A percentile compares a stretch with the other conserved stretches of the same genome.
These are phyloP conservation scores for Ascochyta lentis DNA, from an alignment of 2,329 filamentous ascomycete genomes.

Conservation along the genomic window DNA sequence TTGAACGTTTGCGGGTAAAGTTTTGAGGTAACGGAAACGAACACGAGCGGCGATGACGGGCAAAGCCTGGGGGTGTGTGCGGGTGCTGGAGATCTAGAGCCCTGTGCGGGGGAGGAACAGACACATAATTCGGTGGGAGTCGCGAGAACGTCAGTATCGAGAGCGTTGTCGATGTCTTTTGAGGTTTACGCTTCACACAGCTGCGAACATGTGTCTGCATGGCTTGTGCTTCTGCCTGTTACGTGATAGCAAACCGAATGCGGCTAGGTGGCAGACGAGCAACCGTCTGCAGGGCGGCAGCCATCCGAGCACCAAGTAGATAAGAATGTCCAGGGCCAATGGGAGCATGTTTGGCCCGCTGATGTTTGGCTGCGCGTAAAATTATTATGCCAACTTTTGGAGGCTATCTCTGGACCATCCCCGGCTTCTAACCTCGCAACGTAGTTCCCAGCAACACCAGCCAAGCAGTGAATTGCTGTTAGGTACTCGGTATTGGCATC, in stretches of 20 bases:
- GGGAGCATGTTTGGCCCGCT: constrained; percentile 28
- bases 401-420: constrained; percentile 33
- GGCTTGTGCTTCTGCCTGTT: constrained; percentile 30
- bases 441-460: constrained; percentile 24
- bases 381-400: constrained; percentile 38
- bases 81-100: constrained; percentile 30
- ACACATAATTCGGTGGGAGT: constrained; percentile 33
- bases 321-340: constrained; percentile 42
- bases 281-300: constrained; percentile 18
- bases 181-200: constrained; percentile 28
- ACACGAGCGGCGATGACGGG: constrained; percentile 22
- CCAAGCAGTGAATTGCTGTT: constrained; percentile 47
- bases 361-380: constrained; percentile 39
- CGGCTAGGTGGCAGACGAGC: constrained; percentile 24
- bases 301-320: constrained; percentile 30
- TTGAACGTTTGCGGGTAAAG: constrained; percentile 41
- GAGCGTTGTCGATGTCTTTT: constrained; percentile 42
- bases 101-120: constrained; percentile 26
- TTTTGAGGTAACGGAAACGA: neutral
- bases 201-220: constrained; percentile 42
- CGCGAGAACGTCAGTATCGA: constrained; percentile 20
- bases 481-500: constrained; percentile 41
- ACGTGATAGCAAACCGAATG: constrained; percentile 35
- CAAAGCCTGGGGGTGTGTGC: constrained; percentile 20
- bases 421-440: constrained; percentile 23